Evolutionary conservation across 208 protist genomes (phyloP).

Genomic region (Jaenimonas drosophilae): DNA sequence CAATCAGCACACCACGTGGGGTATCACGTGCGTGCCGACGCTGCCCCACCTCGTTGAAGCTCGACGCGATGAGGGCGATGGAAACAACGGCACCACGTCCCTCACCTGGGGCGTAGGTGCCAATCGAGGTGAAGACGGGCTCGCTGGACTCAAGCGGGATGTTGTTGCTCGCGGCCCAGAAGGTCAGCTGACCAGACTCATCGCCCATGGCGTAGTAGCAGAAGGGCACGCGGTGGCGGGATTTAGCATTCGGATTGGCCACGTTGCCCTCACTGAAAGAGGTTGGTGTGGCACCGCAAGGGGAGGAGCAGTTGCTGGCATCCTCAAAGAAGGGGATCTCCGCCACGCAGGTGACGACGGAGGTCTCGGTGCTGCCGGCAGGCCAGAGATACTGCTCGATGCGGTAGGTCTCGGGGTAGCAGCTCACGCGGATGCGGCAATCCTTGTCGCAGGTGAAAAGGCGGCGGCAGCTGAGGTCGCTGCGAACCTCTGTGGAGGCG

Average conservation of each 20-base stretch:
- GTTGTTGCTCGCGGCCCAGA: conserved; percentile 68
- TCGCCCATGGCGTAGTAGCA: conserved; percentile 62
- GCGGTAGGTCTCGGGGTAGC: conserved; percentile 65
- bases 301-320: not conserved
- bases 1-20: conserved; percentile 55
- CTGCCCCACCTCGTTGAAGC: conserved; percentile 15
- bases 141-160: conserved; percentile 12
- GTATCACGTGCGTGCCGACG: conserved; percentile 24
- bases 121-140: conserved; percentile 24
- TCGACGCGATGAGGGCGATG: conserved; percentile 21
- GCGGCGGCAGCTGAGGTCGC: conserved; percentile 22
- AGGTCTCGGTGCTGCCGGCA: conserved; percentile 18
- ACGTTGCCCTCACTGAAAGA: not conserved
- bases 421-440: conserved; percentile 62
- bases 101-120: conserved; percentile 14
- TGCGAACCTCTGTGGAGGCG: conserved; percentile 12
- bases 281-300: not conserved
- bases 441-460: conserved; percentile 84
- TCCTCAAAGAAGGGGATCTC: conserved; percentile 45
- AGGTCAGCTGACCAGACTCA: conserved; percentile 42
- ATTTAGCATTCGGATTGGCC: not conserved
- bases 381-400: conserved; percentile 80
- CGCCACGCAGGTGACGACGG: conserved; percentile 52
- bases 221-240: conserved; percentile 12
- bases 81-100: conserved; percentile 34